These are phyloP conservation scores for Pleurotus cornucopiae DNA, from an alignment of 768 basidiomycete genomes.

Conservation along the genomic window DNA sequence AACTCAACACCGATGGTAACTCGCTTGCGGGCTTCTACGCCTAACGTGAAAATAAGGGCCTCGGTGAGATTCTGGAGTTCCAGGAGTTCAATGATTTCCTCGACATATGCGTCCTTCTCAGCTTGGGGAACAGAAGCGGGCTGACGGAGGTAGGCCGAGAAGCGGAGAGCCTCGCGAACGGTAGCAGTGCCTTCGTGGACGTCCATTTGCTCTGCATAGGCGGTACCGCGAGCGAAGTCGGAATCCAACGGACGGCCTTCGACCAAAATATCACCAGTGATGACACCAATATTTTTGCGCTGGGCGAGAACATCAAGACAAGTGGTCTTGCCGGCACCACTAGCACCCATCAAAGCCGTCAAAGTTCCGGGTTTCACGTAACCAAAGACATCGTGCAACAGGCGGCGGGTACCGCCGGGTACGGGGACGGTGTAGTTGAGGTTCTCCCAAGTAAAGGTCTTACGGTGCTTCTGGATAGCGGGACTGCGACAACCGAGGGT, in stretches of 20 bases:
- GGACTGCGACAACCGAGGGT: slow-evolving; percentile 4
- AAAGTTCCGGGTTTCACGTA: slow-evolving; percentile 85
- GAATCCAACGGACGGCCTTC: slow-evolving; percentile 59
- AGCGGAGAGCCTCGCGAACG: slow-evolving; percentile 80
- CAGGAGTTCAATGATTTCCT: slow-evolving; percentile 79
- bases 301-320: slow-evolving; percentile 73
- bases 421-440: slow-evolving; percentile 77
- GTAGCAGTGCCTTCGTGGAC: slow-evolving; percentile 59
- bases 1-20: slow-evolving; percentile 91
- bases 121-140: slow-evolving; percentile 58
- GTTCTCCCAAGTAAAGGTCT: slow-evolving; percentile 78
- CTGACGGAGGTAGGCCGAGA: slow-evolving; percentile 83
- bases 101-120: slow-evolving; percentile 78
- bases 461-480: slow-evolving; percentile 27
- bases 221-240: slow-evolving; percentile 60
- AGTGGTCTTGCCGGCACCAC: slow-evolving; percentile 78
- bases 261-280: slow-evolving; percentile 61
- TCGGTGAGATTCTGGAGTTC: slow-evolving; percentile 84
- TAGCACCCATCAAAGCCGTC: slow-evolving; percentile 86
- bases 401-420: slow-evolving; percentile 49
- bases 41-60: slow-evolving; percentile 70
- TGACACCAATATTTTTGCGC: slow-evolving; percentile 65
- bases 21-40: slow-evolving; percentile 73
- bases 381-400: slow-evolving; percentile 75
- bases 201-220: slow-evolving; percentile 86